These are phyloP conservation scores for Alloteropsis semialata DNA, from an alignment of 176 grass and related monocot species.

Conservation along the genomic window DNA sequence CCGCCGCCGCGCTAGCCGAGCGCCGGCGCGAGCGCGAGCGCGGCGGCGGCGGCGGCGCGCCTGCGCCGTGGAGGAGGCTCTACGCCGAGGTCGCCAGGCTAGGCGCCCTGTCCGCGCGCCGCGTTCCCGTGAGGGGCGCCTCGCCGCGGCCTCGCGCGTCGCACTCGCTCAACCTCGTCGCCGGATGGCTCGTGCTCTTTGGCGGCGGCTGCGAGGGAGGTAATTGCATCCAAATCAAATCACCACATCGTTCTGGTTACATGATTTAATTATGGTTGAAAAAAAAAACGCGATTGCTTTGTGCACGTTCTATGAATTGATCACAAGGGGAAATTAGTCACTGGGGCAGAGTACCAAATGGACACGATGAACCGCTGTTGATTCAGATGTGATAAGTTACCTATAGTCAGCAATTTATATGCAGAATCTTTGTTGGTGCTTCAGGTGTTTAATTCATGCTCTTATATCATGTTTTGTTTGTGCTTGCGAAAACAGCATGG, in stretches of 20 bases:
- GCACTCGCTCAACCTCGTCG: constrained; percentile 86
- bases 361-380: neutral
- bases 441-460: neutral
- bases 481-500: neutral
- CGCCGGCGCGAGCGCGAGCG: constrained; percentile 35
- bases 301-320: neutral
- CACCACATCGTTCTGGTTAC: neutral
- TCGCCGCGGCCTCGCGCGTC: constrained; percentile 69
- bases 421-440: constrained; percentile 1
- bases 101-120: constrained; percentile 45
- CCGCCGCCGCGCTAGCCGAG: constrained; percentile 35
- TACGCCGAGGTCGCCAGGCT: constrained; percentile 61
- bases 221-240: constrained; percentile 5
- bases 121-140: constrained; percentile 41
- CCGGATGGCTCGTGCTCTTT: constrained; percentile 83
- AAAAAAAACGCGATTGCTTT: neutral
- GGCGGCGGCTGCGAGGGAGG: constrained; percentile 94
- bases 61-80: constrained; percentile 56
- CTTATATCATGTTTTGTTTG: neutral
- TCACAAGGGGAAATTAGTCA: neutral
- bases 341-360: neutral
- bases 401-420: neutral
- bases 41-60: constrained; percentile 16
- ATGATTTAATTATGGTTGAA: neutral
- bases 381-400: neutral